A percentile compares a stretch with the other conserved stretches of the same genome.
Evolutionary conservation across 2,329 filamentous ascomycete species (phyloP).

Genomic region (Cercospora sp.): DNA sequence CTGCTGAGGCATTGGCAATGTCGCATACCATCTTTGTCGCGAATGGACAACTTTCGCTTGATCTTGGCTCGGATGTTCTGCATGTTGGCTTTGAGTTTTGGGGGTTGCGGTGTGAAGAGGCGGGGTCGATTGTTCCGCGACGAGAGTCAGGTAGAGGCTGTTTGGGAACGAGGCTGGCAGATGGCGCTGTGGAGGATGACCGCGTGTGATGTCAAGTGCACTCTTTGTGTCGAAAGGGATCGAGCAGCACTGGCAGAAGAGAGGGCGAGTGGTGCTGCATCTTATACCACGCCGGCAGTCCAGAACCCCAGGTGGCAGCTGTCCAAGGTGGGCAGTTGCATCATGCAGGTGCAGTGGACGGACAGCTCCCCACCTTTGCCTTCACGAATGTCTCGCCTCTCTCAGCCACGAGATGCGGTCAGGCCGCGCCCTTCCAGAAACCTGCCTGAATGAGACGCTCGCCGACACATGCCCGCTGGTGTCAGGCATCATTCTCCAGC

Average conservation of each 20-base stretch:
- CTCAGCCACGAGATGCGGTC: slow-evolving; percentile 1
- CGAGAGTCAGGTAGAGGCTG: background rate
- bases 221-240: background rate
- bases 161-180: background rate
- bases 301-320: slow-evolving; percentile 10
- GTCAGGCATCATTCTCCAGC: background rate
- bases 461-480: background rate
- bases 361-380: background rate
- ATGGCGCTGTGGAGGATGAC: background rate
- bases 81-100: slow-evolving; percentile 30
- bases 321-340: slow-evolving; percentile 1
- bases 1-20: background rate
- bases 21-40: slow-evolving; percentile 40
- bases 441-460: slow-evolving; percentile 2
- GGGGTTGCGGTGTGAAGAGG: slow-evolving; percentile 9
- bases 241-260: background rate
- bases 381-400: background rate
- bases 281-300: slow-evolving; percentile 7
- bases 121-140: background rate
- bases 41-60: slow-evolving; percentile 41
- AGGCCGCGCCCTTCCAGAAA: slow-evolving; percentile 8
- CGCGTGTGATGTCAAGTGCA: background rate
- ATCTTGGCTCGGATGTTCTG: slow-evolving; percentile 41
- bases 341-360: slow-evolving; percentile 7
- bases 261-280: background rate